Evolutionary conservation across 495 filamentous ascomycete species (phyloP).

Genomic region (Podospora sp.): DNA sequence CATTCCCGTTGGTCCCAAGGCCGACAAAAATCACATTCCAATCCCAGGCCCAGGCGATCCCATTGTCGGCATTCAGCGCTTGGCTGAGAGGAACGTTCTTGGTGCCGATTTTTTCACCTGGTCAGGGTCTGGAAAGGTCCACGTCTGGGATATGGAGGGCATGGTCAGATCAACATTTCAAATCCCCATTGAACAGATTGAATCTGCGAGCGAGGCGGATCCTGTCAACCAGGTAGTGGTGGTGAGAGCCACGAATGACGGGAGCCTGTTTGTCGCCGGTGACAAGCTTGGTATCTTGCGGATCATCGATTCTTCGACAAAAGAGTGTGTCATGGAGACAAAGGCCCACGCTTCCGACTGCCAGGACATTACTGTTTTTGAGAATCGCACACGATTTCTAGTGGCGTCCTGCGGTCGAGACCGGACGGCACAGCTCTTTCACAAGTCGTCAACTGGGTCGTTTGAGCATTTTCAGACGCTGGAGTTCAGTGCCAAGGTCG

Average conservation of each 20-base stretch:
- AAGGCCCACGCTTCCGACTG: constrained; percentile 89
- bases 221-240: constrained; percentile 75
- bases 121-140: constrained; percentile 74
- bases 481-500: constrained; percentile 52
- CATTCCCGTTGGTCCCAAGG: constrained; percentile 31
- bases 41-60: constrained; percentile 76
- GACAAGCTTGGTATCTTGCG: constrained; percentile 83
- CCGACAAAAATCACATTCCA: constrained; percentile 42
- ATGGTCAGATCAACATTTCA: constrained; percentile 62
- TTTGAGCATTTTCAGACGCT: constrained; percentile 56
- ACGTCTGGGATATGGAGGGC: constrained; percentile 80
- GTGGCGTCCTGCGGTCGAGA: constrained; percentile 84
- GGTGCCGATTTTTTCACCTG: constrained; percentile 82
- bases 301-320: constrained; percentile 52
- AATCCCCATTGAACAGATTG: constrained; percentile 68
- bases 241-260: constrained; percentile 60
- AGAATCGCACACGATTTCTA: constrained; percentile 56
- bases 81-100: constrained; percentile 58
- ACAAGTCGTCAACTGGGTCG: constrained; percentile 49
- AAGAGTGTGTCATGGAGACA: constrained; percentile 60
- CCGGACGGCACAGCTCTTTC: constrained; percentile 86
- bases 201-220: constrained; percentile 56
- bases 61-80: constrained; percentile 70
- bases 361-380: constrained; percentile 72
- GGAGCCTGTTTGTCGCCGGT: constrained; percentile 71